These are phyloP conservation scores for Phellinidium pouzarii DNA, from an alignment of 1,284 basidiomycete genomes.

Conservation along the genomic window DNA sequence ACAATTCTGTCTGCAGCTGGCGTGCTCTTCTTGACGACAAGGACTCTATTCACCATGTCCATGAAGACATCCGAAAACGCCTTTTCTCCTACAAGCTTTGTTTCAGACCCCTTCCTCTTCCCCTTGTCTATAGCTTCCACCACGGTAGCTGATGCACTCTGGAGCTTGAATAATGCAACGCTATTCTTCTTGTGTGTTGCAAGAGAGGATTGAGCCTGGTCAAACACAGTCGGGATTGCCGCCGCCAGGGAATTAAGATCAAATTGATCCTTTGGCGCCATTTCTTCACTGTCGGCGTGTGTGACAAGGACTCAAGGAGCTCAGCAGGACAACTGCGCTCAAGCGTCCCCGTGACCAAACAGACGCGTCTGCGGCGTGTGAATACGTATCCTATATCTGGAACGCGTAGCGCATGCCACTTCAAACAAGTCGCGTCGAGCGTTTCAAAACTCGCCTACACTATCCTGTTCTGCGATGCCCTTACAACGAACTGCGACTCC, in stretches of 20 bases:
- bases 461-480: conserved; percentile 11
- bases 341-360: not conserved
- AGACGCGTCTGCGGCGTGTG: not conserved
- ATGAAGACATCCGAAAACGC: conserved; percentile 14
- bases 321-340: not conserved
- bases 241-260: conserved; percentile 12
- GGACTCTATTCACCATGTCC: conserved; percentile 18
- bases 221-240: conserved; percentile 13
- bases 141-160: conserved; percentile 11
- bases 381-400: not conserved
- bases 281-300: not conserved
- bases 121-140: conserved; percentile 10
- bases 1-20: conserved; percentile 15
- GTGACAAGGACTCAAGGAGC: not conserved
- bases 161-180: conserved; percentile 17
- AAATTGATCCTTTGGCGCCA: conserved; percentile 13
- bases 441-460: not conserved
- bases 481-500: conserved; percentile 8
- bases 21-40: conserved; percentile 17
- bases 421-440: not conserved
- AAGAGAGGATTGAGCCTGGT: conserved; percentile 17
- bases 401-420: not conserved
- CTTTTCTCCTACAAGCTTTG: conserved; percentile 16
- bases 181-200: conserved; percentile 20
- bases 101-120: conserved; percentile 2